Evolutionary conservation across 73 alveolate species (phyloP), one percentile per base, ranked within the genome.

Genomic region (Uronychia binucleata): DNA sequence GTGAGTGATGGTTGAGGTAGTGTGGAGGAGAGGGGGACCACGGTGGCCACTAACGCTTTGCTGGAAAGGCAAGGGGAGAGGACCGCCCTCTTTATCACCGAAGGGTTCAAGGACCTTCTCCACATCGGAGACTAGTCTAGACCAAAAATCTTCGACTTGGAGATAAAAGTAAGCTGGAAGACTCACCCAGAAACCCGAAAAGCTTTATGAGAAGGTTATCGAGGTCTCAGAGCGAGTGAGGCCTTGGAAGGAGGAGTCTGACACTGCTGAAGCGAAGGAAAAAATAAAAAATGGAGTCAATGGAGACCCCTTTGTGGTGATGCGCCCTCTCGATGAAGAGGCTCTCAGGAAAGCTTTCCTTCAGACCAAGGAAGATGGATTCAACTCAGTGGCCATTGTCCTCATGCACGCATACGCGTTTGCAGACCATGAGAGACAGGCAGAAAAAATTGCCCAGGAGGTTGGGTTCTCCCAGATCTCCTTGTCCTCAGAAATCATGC

Each of bases 31-130:
- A n/a, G n/a, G 96, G 99, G 99, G 33, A 96, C 99, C 27, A 96
- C 99, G 0, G 97, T 95, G 1, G 97, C 97, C 26, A 96, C 99
- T 13, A 96, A 96, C 87, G 99, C 99, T 28, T 85, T 96, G 19
- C 92, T 96, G 33, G 99, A 96, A 78, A 92, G 98, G 77, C 86
- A 96, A 59, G 99, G 99, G 31, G 97, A 86, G 80, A 74, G 86
- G 34, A 80, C 88, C 28, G 98, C 97, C 0, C 86, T 96, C 35
- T 29, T 96, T 14, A 94, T 91, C 57, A 93, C 95, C 26, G 59
- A 95, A 78, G 99, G 99, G 19, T 91, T 96, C 79, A 92, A 89
- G 77, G 99, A 96, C 78, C 78, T 93, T 8, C 86, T 94, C 34
- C 79, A 77, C 67, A 93, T 96, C 11, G 98, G 98, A 0, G 93